Evolutionary conservation across 78 protist genomes (phyloP).

Genomic region (Protostelium mycophagum): DNA sequence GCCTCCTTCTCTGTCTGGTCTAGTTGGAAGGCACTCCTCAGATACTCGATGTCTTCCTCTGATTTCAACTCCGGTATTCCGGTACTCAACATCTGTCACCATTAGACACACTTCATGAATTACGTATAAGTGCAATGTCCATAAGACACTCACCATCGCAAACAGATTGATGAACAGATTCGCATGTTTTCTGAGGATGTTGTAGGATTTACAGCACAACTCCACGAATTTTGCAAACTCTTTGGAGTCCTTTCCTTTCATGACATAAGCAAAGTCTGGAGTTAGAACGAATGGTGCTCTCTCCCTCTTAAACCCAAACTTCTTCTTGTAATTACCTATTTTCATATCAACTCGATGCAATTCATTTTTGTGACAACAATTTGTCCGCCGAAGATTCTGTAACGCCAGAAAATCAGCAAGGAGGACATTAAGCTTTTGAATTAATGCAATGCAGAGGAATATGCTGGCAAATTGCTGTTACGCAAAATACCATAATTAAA

Average conservation of each 20-base stretch:
- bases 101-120: neutral
- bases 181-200: slow-evolving; percentile 75
- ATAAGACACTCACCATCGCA: slow-evolving; percentile 52
- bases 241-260: slow-evolving; percentile 66
- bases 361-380: no score
- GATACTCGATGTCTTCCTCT: slow-evolving; percentile 66
- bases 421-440: no score
- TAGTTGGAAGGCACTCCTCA: slow-evolving; percentile 51
- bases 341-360: no score
- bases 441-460: no score
- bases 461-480: no score
- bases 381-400: no score
- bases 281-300: slow-evolving; percentile 93
- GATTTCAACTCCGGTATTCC: slow-evolving; percentile 90
- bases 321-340: slow-evolving; percentile 19
- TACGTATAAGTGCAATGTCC: neutral
- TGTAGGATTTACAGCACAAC: slow-evolving; percentile 70
- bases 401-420: no score
- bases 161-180: slow-evolving; percentile 77
- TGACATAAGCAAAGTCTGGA: slow-evolving; percentile 84
- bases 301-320: slow-evolving; percentile 81
- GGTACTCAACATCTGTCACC: slow-evolving; percentile 47
- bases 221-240: slow-evolving; percentile 61
- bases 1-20: slow-evolving; percentile 67
- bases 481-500: no score